Evolutionary conservation across 2,329 filamentous ascomycete species (phyloP), one percentile per base, ranked within the genome.

Genomic region (Colletotrichum shisoi): DNA sequence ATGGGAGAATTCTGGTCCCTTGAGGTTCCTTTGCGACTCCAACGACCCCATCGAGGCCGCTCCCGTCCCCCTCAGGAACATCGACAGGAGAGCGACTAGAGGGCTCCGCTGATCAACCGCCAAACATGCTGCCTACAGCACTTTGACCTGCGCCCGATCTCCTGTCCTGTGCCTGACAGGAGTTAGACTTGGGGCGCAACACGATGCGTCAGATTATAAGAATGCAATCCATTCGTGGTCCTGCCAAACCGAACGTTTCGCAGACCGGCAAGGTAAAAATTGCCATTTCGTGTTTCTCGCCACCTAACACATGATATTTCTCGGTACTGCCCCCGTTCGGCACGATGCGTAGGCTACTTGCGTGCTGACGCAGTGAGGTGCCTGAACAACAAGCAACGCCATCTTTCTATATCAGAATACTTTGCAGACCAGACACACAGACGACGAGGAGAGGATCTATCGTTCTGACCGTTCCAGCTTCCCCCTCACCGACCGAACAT

Each of bases 91-190:
- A 54, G 46, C 12, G 7, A 11, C 51, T 57, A 39, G 48, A 31
- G 17, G 17, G 48, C 54, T 60, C 61, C 62, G 61, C 65, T 56
- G 65, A 67, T 67, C 65, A 67, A 51, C 65, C 39, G 12, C 54
- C 49, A 58, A 37, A 48, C 15, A 39, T 37, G 19, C 49, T 60
- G 46, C 46, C 27, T 39, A 56, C 45, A n/a, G 19, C 13, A 53
- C 52, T 39, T 21, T 21, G 42, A 6, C 56, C 31, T 17, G 42
- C 39, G 53, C 17, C 44, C 44, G 15, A 17, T 13, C 24, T 31
- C 12, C 4, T 21, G 45, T 53, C 12, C 3, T 21, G 45, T 53
- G 6, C 58, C 51, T 57, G 44, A 42, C 45, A 53, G 59, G 11
- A 9, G 31, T 34, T 34, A 9, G 57, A 39, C 46, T 17, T 34